phyloP scores from a whole-genome alignment of 108 stramenopile species.

The Mediolabrus comicus region DNA sequence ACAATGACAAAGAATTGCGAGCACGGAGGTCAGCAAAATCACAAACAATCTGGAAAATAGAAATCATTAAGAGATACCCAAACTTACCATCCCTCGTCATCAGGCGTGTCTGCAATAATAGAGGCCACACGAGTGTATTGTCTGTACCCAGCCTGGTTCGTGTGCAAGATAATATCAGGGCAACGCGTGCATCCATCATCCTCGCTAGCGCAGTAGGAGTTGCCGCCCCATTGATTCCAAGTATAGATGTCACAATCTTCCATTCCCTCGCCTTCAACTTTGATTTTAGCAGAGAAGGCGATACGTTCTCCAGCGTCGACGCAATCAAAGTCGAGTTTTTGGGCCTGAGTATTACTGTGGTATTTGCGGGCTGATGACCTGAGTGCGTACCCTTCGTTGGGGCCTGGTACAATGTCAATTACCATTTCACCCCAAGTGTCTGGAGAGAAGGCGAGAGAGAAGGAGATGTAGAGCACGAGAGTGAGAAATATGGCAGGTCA shows the following conservation, averaged over 20 bases:
- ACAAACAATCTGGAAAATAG: not conserved
- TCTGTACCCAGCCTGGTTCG: not conserved
- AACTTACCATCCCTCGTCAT: slow-evolving; percentile 38
- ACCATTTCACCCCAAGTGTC: too few species aligned
- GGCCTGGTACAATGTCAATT: not conserved
- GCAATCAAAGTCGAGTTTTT: not conserved
- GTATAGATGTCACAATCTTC: slow-evolving; percentile 29
- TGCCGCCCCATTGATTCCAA: too few species aligned
- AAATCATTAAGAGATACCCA: not conserved
- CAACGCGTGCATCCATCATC: too few species aligned
- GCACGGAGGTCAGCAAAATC: not conserved
- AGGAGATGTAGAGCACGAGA: too few species aligned
- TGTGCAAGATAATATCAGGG: slow-evolving; percentile 29
- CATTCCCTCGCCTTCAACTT: not conserved
- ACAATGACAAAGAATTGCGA: not conserved
- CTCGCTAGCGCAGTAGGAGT: too few species aligned
- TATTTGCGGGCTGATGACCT: not conserved
- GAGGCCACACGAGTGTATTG: slow-evolving; percentile 19
- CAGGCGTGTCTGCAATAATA: slow-evolving; percentile 24
- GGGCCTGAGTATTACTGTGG: not conserved
- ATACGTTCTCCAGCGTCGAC: slow-evolving; percentile 29
- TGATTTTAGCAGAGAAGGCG: slow-evolving; percentile 27
- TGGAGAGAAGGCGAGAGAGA: too few species aligned
- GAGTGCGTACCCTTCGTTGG: not conserved
- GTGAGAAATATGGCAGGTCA: not conserved